Percentiles rank a stretch among this genome's conserved stretches.
phyloP scores from a whole-genome alignment of 2,329 filamentous ascomycete species.

The Blastomyces parvus region DNA sequence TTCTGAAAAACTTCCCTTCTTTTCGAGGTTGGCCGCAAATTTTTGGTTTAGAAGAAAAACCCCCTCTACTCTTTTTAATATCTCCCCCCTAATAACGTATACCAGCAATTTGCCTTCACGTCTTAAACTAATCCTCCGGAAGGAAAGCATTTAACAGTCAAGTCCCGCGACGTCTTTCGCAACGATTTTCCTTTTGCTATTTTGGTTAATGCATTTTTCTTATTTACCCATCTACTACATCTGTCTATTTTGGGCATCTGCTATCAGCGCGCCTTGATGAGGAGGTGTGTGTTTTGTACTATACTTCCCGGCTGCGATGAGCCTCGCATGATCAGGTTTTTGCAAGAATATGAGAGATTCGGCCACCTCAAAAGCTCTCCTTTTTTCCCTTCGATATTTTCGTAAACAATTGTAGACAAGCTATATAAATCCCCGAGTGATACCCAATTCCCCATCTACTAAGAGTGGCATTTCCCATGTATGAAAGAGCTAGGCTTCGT shows the following conservation, averaged over 20 bases:
- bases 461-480: not conserved
- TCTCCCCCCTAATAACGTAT: constrained; percentile 20
- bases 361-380: constrained; percentile 32
- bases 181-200: constrained; percentile 21
- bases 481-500: not conserved
- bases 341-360: constrained; percentile 34
- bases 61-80: constrained; percentile 32
- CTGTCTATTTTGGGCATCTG: constrained; percentile 10
- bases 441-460: not conserved
- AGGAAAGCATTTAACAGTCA: constrained; percentile 15
- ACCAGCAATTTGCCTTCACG: constrained; percentile 22
- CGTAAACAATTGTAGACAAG: constrained; percentile 2
- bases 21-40: constrained; percentile 39
- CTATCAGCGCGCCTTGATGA: constrained; percentile 14
- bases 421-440: not conserved
- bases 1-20: constrained; percentile 27
- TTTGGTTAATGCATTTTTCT: constrained; percentile 15
- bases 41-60: constrained; percentile 33
- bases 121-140: constrained; percentile 5
- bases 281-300: constrained; percentile 13
- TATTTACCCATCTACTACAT: constrained; percentile 19
- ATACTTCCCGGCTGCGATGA: constrained; percentile 17
- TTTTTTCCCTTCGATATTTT: not conserved
- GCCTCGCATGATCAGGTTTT: constrained; percentile 26
- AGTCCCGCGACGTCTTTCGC: constrained; percentile 26